Conservation (phyloP, 805 yeast species). For the Ogataea populi-albae region DNA sequence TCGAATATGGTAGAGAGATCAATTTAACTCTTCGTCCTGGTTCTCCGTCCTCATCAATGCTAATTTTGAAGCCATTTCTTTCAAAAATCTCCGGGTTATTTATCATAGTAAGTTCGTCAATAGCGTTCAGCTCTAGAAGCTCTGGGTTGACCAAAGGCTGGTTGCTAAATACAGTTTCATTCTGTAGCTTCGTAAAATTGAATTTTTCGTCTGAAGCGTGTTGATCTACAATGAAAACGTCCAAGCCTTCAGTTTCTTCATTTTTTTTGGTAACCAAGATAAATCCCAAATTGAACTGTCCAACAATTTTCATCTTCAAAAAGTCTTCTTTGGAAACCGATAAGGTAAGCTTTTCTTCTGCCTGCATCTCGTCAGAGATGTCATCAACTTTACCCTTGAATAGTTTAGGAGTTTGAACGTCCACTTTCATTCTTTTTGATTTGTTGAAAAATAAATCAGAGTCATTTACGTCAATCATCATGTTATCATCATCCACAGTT, state of each 20-base stretch:
- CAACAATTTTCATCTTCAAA: slow-evolving; percentile 69
- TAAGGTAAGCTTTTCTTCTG: slow-evolving; percentile 56
- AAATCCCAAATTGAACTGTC: slow-evolving; percentile 95
- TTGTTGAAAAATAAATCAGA: slow-evolving; percentile 3
- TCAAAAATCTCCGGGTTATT: slow-evolving; percentile 58
- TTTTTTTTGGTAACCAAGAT: slow-evolving; percentile 64
- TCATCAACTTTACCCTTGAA: slow-evolving; percentile 33
- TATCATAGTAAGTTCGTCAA: slow-evolving; percentile 72
- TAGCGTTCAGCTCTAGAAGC: slow-evolving; percentile 59
- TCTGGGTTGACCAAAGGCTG: slow-evolving; percentile 70
- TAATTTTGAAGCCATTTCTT: slow-evolving; percentile 74
- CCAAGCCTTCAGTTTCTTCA: slow-evolving; percentile 36
- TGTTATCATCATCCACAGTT: slow-evolving; percentile 7
- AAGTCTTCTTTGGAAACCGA: slow-evolving; percentile 74
- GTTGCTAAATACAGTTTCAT: slow-evolving; percentile 52
- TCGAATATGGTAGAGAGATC: slow-evolving; percentile 69
- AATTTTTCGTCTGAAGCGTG: slow-evolving; percentile 97
- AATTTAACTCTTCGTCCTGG: slow-evolving; percentile 60
- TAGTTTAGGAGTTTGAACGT: too few species aligned
- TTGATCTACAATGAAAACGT: slow-evolving; percentile 88
- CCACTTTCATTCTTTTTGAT: slow-evolving; percentile 1
- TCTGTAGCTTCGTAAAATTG: slow-evolving; percentile 74
- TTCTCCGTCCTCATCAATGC: slow-evolving; percentile 43
- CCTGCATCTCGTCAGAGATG: slow-evolving; percentile 45
- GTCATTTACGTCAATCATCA: slow-evolving; percentile 2